These are phyloP conservation scores for Effrenium voratum DNA, from an alignment of 73 alveolate genomes.

Conservation along the genomic window DNA sequence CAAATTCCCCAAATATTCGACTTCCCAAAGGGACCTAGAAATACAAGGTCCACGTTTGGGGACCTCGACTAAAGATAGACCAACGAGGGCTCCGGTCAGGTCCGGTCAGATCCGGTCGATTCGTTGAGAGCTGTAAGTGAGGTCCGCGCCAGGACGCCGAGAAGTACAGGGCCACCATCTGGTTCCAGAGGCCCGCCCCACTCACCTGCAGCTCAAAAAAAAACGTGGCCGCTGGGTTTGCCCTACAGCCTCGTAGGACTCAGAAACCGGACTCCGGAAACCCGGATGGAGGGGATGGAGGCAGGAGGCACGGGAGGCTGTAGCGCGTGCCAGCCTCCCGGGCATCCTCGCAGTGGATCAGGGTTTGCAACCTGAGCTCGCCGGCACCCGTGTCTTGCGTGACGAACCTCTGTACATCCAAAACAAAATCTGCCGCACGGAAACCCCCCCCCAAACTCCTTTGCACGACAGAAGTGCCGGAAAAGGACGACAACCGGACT, in stretches of 20 bases:
- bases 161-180: conserved; percentile 19
- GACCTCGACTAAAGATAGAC: neutral
- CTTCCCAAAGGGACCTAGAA: too few relatives aligned
- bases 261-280: neutral
- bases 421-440: too few relatives aligned
- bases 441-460: too few relatives aligned
- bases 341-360: conserved; percentile 14
- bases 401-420: too few relatives aligned
- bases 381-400: too few relatives aligned
- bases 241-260: neutral
- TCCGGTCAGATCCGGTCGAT: too few relatives aligned
- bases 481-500: too few relatives aligned
- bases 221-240: neutral
- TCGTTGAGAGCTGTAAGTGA: neutral
- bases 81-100: neutral
- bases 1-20: too few relatives aligned
- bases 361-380: neutral
- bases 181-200: too few relatives aligned
- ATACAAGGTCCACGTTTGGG: too few relatives aligned
- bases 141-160: conserved; percentile 57
- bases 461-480: too few relatives aligned
- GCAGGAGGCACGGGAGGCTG: neutral
- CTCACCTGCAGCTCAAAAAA: neutral
- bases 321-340: neutral
- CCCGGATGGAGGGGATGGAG: neutral